phyloP scores from a whole-genome alignment of 805 yeast genomes.

The Yamadazyma ubonensis region DNA sequence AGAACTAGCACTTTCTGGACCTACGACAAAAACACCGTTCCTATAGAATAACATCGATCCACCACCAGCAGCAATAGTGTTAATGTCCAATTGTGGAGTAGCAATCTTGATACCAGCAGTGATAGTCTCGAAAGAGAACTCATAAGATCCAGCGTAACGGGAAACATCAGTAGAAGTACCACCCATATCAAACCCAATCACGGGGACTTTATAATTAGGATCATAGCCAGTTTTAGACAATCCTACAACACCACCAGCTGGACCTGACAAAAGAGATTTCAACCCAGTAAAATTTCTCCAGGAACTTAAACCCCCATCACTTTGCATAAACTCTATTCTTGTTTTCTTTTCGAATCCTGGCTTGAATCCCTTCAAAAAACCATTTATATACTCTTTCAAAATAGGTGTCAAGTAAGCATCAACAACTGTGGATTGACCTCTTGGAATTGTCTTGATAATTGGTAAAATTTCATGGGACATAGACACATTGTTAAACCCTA shows the following conservation, averaged over 20 bases:
- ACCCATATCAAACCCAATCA: slow-evolving; percentile 87
- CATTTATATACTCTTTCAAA: slow-evolving; percentile 59
- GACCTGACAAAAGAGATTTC: slow-evolving; percentile 22
- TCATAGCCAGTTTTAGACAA: slow-evolving; percentile 20
- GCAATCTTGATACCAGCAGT: slow-evolving; percentile 84
- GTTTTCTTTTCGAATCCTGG: slow-evolving; percentile 41
- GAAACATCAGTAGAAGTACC: slow-evolving; percentile 89
- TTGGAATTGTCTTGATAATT: slow-evolving; percentile 71
- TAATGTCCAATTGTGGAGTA: slow-evolving; percentile 71
- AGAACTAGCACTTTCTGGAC: slow-evolving; percentile 84
- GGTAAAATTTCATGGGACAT: slow-evolving; percentile 70
- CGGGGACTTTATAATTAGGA: slow-evolving; percentile 52
- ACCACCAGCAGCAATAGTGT: slow-evolving; percentile 43
- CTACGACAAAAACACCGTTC: slow-evolving; percentile 57
- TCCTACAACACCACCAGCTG: slow-evolving; percentile 28
- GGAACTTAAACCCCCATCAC: slow-evolving; percentile 23
- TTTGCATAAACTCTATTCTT: slow-evolving; percentile 22
- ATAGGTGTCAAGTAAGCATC: slow-evolving; percentile 85
- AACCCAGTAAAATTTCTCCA: slow-evolving; percentile 20
- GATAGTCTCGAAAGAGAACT: slow-evolving; percentile 78
- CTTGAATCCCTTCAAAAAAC: slow-evolving; percentile 61
- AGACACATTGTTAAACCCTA: slow-evolving; percentile 71
- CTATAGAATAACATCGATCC: slow-evolving; percentile 33
- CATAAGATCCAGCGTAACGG: slow-evolving; percentile 65
- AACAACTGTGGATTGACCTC: slow-evolving; percentile 77